These are phyloP conservation scores for Craspedostauros australis DNA, from an alignment of 108 stramenopile species.

Conservation along the genomic window DNA sequence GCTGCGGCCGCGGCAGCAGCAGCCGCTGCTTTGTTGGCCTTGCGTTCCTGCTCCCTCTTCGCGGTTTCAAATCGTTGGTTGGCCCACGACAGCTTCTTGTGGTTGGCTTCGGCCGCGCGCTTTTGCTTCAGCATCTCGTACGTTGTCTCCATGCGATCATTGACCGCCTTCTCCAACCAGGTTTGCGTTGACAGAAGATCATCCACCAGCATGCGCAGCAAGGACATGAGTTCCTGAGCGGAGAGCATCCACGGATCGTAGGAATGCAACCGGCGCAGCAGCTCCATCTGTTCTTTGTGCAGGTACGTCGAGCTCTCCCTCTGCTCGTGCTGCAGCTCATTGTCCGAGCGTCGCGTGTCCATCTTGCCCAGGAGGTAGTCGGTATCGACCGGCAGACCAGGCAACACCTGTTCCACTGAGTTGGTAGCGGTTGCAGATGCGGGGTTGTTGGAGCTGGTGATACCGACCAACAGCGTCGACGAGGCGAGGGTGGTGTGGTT, in stretches of 20 bases:
- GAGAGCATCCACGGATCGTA: conserved; percentile 71
- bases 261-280: too few species aligned
- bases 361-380: conserved; percentile 40
- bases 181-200: conserved; percentile 59
- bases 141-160: conserved; percentile 45
- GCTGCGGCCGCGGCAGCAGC: too few species aligned
- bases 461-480: too few species aligned
- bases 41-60: too few species aligned
- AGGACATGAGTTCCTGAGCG: conserved; percentile 68
- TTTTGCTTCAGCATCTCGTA: conserved; percentile 62
- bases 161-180: conserved; percentile 45
- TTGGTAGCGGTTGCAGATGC: too few species aligned
- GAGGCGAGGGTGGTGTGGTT: conserved; percentile 47
- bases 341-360: conserved; percentile 25
- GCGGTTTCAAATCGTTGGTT: conserved; percentile 47
- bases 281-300: conserved; percentile 4
- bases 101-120: conserved; percentile 51
- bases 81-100: conserved; percentile 58
- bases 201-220: conserved; percentile 64
- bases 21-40: too few species aligned
- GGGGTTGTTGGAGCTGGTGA: too few species aligned
- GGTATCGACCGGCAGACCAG: conserved; percentile 45
- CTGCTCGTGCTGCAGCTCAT: conserved; percentile 7
- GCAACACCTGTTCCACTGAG: conserved; percentile 36
- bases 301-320: conserved; percentile 6